Evolutionary conservation across 2,329 filamentous ascomycete genomes (phyloP), one percentile per base, ranked within the genome.

Genomic region (Colletotrichum sp.): DNA sequence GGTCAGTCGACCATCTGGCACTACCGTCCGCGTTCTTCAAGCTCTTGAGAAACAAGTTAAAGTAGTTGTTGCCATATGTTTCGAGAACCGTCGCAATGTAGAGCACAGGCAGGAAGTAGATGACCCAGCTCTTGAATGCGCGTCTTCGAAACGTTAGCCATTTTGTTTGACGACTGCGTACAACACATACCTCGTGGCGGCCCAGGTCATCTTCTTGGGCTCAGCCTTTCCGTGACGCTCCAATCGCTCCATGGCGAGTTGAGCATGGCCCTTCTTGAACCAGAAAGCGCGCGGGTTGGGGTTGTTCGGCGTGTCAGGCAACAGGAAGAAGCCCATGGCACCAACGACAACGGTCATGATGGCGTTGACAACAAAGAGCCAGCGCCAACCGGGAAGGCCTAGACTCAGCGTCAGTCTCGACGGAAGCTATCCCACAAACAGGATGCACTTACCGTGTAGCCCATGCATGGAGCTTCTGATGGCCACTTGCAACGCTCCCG

Each of bases 401-500:
- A 77, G 24, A 79, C 72, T 1, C 88, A 12, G 78, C 78, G 0
- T 86, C 80, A 2, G 88, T 21, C 87, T 34, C 47, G 43, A 21
- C 16, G 11, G 27, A 33, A 21, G 15, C 57, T n/a, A 8, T 29
- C 16, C 13, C 15, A 12, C 8, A n/a, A 27, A 15, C n/a, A 15
- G 11, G 18, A 11, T 29, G 21, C 16, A 15, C 47, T 31, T 55
- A 62, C 67, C 71, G 36, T 76, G 73, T 16, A 74, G 47, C 8
- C 74, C 74, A 51, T 76, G 59, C 54, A 76, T 68, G 24, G 72
- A 74, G 31, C 72, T 68, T 13, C 73, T 68, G 1, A 87, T 87
- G 0, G 87, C 88, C 1, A 89, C 86, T 80, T 90, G 88, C 0
- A 91, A 82, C 72, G 89, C 90, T 2, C 89, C 89, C 24, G 87